A percentile compares a stretch with the other conserved stretches of the same genome.
Conservation (phyloP, 192 early-diverging fungal species). For the Haplosporangium gracile region DNA sequence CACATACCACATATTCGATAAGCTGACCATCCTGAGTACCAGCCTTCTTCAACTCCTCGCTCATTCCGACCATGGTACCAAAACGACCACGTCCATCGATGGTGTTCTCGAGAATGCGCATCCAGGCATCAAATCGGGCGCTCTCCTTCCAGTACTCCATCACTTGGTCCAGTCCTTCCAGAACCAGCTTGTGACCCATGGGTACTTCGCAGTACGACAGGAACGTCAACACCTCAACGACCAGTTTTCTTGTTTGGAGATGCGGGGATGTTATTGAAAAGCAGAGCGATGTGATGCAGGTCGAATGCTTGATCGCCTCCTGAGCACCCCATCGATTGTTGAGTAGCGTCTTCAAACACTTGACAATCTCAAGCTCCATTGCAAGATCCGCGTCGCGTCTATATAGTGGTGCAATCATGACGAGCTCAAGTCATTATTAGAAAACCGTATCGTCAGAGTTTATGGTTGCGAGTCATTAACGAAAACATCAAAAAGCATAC, state of each 20-base stretch:
- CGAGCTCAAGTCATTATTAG: background rate
- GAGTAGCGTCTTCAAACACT: slow-evolving; percentile 81
- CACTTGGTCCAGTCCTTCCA: slow-evolving; percentile 81
- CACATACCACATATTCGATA: slow-evolving; percentile 76
- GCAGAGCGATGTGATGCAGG: slow-evolving; percentile 77
- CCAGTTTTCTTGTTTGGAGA: slow-evolving; percentile 76
- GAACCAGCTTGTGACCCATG: slow-evolving; percentile 79
- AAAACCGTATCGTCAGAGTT: background rate
- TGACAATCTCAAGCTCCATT: slow-evolving; percentile 86
- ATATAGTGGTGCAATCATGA: background rate
- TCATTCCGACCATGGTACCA: slow-evolving; percentile 82
- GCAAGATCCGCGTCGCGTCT: slow-evolving; percentile 79
- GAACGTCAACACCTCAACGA: slow-evolving; percentile 82
- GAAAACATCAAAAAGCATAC: slow-evolving; percentile 19
- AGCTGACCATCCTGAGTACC: slow-evolving; percentile 77
- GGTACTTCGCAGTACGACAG: slow-evolving; percentile 83
- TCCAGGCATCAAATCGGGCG: slow-evolving; percentile 83
- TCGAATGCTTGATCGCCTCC: slow-evolving; percentile 76
- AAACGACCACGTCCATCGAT: slow-evolving; percentile 84
- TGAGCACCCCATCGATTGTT: slow-evolving; percentile 84
- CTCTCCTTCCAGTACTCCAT: slow-evolving; percentile 74
- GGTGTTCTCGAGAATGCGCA: slow-evolving; percentile 78
- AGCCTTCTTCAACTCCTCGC: slow-evolving; percentile 76
- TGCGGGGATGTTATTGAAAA: slow-evolving; percentile 83
- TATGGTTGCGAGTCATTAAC: background rate